Evolutionary conservation across 228 moss, liverwort and hornwort genomes (phyloP), one percentile per base, ranked within the genome.

Genomic region (Sphagnum fallax): DNA sequence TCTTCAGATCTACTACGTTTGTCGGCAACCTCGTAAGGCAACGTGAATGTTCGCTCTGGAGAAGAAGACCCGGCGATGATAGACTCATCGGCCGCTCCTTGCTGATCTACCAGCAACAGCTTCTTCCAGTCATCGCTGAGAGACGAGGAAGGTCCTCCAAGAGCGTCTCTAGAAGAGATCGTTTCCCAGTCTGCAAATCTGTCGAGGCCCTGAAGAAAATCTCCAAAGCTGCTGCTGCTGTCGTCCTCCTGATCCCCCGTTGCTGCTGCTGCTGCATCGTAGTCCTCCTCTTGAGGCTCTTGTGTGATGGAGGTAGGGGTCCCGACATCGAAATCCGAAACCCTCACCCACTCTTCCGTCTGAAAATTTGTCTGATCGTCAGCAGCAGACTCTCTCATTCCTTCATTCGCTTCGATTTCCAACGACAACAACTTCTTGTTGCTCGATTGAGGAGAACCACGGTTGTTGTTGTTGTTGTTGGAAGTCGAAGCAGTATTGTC

Each of bases 291-390:
- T 11, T 51, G 52, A 52, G 51, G 55, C 8, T 74, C 75, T 32
- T 32, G 32, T 14, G 80, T 68, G 5, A 68, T 76, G 13, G 85
- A 82, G 8, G 77, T 86, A 16, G 86, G 83, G 51, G 86, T 86
- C 8, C 74, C 83, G 0, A 80, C 69, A 61, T 83, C 83, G 5
- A 86, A 86, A 75, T 86, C 61, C 7, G 86, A 86, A 50, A 83
- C 76, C 15, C 83, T 78, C 60, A 86, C 86, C 86, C 86, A 86
- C 63, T 86, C 86, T 72, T 86, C 86, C 58, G 86, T 86, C 16
- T 76, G 70, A 58, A 72, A 86, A 32, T 32, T 32, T 32, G 32
- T 32, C 32, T 32, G 32, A 2, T 32, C 32, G 2, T 32, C 32
- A 32, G 32, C 32, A 32, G 32, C 32, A 32, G 32, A 32, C 32